phyloP scores from a whole-genome alignment of 495 filamentous ascomycete species.

The Staphylotrichum tortipilum region DNA sequence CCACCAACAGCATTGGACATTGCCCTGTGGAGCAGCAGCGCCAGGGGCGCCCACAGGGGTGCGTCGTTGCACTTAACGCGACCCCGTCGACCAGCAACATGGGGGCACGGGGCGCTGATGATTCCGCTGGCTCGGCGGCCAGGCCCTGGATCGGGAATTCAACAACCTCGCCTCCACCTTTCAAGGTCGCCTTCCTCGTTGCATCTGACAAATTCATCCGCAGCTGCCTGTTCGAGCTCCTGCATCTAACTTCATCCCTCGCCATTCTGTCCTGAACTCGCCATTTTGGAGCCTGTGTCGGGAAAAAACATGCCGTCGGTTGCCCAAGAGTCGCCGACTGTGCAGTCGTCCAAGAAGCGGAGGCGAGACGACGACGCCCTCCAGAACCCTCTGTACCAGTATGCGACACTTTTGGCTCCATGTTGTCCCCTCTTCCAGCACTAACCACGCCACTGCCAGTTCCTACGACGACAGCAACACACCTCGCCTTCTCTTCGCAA shows the following conservation, averaged over 20 bases:
- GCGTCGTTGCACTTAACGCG: neutral
- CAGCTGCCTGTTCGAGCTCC: neutral
- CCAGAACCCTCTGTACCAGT: slow-evolving; percentile 29
- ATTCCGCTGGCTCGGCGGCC: no score
- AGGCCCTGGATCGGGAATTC: neutral
- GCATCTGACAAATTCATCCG: no score
- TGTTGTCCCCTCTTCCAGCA: neutral
- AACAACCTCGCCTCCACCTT: neutral
- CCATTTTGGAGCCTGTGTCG: neutral
- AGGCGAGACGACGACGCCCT: slow-evolving; percentile 29
- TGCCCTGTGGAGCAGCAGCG: no score
- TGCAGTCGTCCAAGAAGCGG: slow-evolving; percentile 31
- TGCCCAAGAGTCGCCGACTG: slow-evolving; percentile 18
- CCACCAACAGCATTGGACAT: no score
- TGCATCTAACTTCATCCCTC: neutral
- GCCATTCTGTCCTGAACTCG: no score
- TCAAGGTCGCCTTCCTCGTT: neutral
- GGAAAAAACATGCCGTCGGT: slow-evolving; percentile 25
- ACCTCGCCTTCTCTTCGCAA: slow-evolving; percentile 4
- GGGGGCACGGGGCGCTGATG: no score
- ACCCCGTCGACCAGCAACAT: no score
- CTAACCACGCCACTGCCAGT: slow-evolving; percentile 12
- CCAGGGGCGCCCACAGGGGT: no score
- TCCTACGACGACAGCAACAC: neutral
- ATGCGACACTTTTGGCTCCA: slow-evolving; percentile 13